phyloP scores from a whole-genome alignment of 768 basidiomycete species.

The Suillus hirtellus region DNA sequence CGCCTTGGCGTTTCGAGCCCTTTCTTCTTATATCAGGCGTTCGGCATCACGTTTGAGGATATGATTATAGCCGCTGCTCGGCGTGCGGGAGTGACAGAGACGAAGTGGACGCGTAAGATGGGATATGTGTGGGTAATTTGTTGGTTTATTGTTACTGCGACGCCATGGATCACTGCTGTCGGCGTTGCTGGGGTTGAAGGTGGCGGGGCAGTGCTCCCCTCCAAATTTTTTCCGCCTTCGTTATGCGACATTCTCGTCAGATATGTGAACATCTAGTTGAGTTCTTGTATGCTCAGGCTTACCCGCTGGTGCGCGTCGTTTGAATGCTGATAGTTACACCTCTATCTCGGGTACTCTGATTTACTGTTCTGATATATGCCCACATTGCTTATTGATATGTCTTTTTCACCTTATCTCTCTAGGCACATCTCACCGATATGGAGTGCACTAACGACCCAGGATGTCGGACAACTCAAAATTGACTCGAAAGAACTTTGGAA shows the following conservation, averaged over 20 bases:
- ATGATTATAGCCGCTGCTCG: conserved; percentile 22
- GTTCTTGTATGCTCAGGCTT: not conserved
- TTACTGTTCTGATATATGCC: too few species aligned
- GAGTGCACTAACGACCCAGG: too few species aligned
- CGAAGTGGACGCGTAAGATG: conserved; percentile 13
- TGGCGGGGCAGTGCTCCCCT: not conserved
- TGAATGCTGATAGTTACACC: not conserved
- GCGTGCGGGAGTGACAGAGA: conserved; percentile 16
- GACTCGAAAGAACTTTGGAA: too few species aligned
- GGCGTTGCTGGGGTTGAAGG: not conserved
- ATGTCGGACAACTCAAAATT: too few species aligned
- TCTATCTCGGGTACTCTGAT: too few species aligned
- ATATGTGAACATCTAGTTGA: not conserved
- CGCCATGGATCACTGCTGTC: not conserved
- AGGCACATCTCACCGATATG: too few species aligned
- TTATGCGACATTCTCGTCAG: not conserved
- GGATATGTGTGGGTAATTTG: conserved; percentile 31
- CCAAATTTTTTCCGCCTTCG: not conserved
- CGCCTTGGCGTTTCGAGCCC: conserved; percentile 4
- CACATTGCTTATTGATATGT: too few species aligned
- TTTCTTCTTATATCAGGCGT: conserved; percentile 35
- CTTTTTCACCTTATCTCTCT: too few species aligned
- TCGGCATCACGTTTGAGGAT: conserved; percentile 39
- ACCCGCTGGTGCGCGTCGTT: not conserved
- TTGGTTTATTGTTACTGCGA: conserved; percentile 24